phyloP scores from a whole-genome alignment of 2,329 filamentous ascomycete species.

The Alternaria ethzedia region DNA sequence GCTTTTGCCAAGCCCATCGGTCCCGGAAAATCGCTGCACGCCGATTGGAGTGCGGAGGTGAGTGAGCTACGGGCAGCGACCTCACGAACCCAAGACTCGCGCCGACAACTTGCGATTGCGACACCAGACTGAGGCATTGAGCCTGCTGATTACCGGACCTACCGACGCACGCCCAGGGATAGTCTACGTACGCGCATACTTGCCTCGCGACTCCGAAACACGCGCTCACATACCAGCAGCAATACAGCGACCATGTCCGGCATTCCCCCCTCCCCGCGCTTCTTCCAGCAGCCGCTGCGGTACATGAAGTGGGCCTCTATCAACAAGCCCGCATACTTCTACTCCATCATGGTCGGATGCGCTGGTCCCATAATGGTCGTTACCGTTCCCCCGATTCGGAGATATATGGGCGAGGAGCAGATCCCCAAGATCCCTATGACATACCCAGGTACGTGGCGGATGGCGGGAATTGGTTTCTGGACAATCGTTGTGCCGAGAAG shows the following conservation, averaged over 20 bases:
- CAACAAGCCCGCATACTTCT: constrained; percentile 91
- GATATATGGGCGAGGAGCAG: constrained; percentile 73
- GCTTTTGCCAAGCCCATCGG: constrained; percentile 43
- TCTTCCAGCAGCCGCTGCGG: constrained; percentile 82
- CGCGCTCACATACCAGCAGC: constrained; percentile 4
- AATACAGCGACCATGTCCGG: constrained; percentile 61
- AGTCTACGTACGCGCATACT: constrained; percentile 5
- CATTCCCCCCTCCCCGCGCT: constrained; percentile 58
- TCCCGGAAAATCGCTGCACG: constrained; percentile 31
- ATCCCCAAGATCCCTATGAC: constrained; percentile 76
- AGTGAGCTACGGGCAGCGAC: constrained; percentile 11
- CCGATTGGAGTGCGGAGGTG: constrained; percentile 23
- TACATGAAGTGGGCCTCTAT: constrained; percentile 89
- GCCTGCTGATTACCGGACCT: constrained; percentile 7
- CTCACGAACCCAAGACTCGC: constrained; percentile 8
- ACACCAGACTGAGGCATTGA: constrained; percentile 28
- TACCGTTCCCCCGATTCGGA: constrained; percentile 75
- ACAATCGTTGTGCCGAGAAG: too few species aligned
- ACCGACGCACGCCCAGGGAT: neutral
- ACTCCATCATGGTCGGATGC: constrained; percentile 76
- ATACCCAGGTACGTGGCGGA: constrained; percentile 79
- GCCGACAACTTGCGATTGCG: constrained; percentile 11
- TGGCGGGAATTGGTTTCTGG: neutral
- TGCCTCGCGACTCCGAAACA: neutral
- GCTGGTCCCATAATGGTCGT: constrained; percentile 74